These are phyloP conservation scores for Camellia lanceoleosa DNA, from an alignment of 148 eudicot species.

Conservation along the genomic window DNA sequence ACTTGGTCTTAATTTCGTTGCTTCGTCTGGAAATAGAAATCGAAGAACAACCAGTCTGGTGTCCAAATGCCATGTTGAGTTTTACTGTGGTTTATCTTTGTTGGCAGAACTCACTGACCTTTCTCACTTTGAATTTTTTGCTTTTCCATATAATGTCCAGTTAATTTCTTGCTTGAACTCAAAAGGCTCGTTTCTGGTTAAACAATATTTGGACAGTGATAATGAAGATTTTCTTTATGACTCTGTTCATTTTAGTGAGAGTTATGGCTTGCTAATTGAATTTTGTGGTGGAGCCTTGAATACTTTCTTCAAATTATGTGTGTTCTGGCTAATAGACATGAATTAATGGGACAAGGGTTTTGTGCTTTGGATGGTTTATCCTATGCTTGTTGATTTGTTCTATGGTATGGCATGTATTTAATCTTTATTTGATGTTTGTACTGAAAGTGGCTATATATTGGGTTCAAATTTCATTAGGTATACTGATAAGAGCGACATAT, in stretches of 20 bases:
- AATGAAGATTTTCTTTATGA: background rate
- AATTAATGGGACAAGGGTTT: background rate
- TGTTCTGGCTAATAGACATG: background rate
- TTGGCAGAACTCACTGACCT: background rate
- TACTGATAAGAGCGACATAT: constrained; percentile 84
- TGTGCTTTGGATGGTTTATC: background rate
- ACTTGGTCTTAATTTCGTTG: background rate
- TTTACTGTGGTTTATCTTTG: background rate
- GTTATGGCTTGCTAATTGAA: background rate
- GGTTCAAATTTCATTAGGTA: constrained; percentile 37
- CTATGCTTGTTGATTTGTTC: background rate
- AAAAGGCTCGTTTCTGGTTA: background rate
- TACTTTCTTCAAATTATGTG: background rate
- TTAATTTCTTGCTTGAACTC: background rate
- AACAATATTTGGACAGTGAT: background rate
- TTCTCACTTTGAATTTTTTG: background rate
- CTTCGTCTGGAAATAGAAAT: background rate
- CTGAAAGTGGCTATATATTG: background rate
- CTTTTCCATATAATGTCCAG: too few species aligned
- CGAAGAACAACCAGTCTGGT: constrained; percentile 4
- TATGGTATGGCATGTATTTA: background rate
- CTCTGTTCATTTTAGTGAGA: too few species aligned
- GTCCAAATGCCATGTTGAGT: background rate
- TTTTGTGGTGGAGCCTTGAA: background rate
- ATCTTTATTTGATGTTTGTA: background rate